Conservation (phyloP, 768 basidiomycete species). For the Kwoniella europaea region DNA sequence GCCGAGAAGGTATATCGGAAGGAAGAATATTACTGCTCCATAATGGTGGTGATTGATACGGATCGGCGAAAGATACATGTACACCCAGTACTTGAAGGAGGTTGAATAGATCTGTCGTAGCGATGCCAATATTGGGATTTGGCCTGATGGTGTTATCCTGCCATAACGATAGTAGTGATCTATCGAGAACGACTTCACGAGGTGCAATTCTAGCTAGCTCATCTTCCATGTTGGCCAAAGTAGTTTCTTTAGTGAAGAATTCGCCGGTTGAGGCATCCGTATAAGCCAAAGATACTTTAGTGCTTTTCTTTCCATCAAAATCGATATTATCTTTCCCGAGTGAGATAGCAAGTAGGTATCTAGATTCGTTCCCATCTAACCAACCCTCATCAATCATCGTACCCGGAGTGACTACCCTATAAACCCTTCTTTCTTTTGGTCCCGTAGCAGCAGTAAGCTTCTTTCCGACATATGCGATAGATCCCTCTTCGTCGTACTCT, state of each 20-base stretch:
- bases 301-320: conserved; percentile 21
- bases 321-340: not conserved
- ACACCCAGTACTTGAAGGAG: conserved; percentile 40
- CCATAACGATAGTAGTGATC: conserved; percentile 19
- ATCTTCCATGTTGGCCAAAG: conserved; percentile 69
- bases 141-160: not conserved
- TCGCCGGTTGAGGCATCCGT: conserved; percentile 91
- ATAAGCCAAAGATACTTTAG: conserved; percentile 74
- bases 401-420: conserved; percentile 87
- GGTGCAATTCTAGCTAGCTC: conserved; percentile 81
- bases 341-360: conserved; percentile 78
- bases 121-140: not conserved
- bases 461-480: conserved; percentile 27
- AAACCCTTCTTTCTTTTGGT: conserved; percentile 67
- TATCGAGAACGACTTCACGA: conserved; percentile 74
- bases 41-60: conserved; percentile 12
- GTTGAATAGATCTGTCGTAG: conserved; percentile 25
- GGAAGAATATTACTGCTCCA: not conserved
- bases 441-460: conserved; percentile 18
- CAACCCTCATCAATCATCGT: conserved; percentile 92
- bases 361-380: conserved; percentile 81
- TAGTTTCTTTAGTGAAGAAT: conserved; percentile 75
- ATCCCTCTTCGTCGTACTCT: conserved; percentile 67
- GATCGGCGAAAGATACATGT: conserved; percentile 46
- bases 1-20: not conserved